Evolutionary conservation across 768 basidiomycete species (phyloP), one percentile per base, ranked within the genome.

Genomic region (Cystofilobasidium bisporidii): DNA sequence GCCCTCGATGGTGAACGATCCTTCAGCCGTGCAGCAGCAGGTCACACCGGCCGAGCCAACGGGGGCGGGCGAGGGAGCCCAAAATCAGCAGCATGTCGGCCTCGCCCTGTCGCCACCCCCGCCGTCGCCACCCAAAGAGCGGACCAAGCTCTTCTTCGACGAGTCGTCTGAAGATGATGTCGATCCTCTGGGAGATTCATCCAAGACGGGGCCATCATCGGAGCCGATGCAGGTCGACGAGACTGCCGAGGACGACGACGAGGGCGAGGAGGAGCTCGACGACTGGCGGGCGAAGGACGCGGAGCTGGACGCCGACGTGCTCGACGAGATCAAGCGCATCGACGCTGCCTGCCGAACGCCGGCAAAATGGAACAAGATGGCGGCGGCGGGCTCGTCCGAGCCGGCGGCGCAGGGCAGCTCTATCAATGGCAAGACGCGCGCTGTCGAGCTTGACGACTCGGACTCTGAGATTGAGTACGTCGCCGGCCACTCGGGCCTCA

Each of bases 381-480:
- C 14, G 50, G 3, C 50, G 50, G 4, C 50, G n/a, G 3, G 10
- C 8, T 43, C 43, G 3, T 43, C 43, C 43, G 18, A 43, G 47
- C 15, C 15, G 3, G 41, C 41, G 14, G n/a, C 20, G 15, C 47
- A n/a, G 10, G 15, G 20, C 14, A 47, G 11, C 45, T 47, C 45
- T 5, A 47, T 47, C 14, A 30, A 15, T 3, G 30, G 6, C 24
- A 55, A 56, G 53, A 22, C 1, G 2, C 53, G 20, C 14, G 30
- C 53, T 2, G 43, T 43, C 43, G 2, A 30, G 28, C 28, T 22
- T 3, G 63, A 56, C 30, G 65, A 66, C 36, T 43, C 57, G 4
- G 58, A 53, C 24, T 15, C 15, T 8, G 65, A 66, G 9, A 66
- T 66, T 59, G 47, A 48, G 58, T 66, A 61, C 60, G 22, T 66